Base-by-base conservation (phyloP, 2,329 filamentous ascomycete genomes). In the Xylariaceae sp. region DNA sequence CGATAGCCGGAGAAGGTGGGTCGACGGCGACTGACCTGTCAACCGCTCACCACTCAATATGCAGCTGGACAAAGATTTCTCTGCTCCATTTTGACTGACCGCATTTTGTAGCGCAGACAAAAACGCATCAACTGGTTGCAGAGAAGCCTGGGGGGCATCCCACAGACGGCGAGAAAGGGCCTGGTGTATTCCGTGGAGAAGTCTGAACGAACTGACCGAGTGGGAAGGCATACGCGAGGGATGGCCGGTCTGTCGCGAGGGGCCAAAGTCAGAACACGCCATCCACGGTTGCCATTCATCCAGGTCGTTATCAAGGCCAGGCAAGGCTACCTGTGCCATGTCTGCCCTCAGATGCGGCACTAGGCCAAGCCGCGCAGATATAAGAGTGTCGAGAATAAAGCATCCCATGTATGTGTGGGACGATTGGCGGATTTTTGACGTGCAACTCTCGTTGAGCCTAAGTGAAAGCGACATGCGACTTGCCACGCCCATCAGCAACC, bases 271-370 rank as follows among this genome's bases (percentile, higher is more conserved):
- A 4, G 65, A 60, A 53, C 75, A 74, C 22, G 83, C 80, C 16
- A 76, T 75, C 87, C 87, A 90, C 1, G 84, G 82, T 58, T 87
- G 83, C 87, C 87, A 90, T 69, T 90, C 86, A 62, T 90, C 87
- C 17, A 86, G 70, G 1, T 84, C 84, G 59, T 88, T 83, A 65
- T 88, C 84, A 2, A 87, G 71, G 2, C 70, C 67, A 10, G 77
- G 76, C 31, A 76, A 53, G 46, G 66, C 64, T 36, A 69, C 66
- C n/a, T 73, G 67, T 22, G 81, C 65, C 47, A 82, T 77, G 13
- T 73, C 71, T 10, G 69, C 63, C 50, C 70, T 70, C 6, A 86
- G 72, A 62, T 80, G 78, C 2, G 79, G 73, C 10, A 73, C 68
- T 33, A 73, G 73, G n/a, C 74, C 69, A 3, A 83, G 70, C 9